A percentile compares a stretch with the other conserved stretches of the same genome.
Evolutionary conservation across 768 basidiomycete genomes (phyloP).

Genomic region (Pleurotus citrinopileatus): DNA sequence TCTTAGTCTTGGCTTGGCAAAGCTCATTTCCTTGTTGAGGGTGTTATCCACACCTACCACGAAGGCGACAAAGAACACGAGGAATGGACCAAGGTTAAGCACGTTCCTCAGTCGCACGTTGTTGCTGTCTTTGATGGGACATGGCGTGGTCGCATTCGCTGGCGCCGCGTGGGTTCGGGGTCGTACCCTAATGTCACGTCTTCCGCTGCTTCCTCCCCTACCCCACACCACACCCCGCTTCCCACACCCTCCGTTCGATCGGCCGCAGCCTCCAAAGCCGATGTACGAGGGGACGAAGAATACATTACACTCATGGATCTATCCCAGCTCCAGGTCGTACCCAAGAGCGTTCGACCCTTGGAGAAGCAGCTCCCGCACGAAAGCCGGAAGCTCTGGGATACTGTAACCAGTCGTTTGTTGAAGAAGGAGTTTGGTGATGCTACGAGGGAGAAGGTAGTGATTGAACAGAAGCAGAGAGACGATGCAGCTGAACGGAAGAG

Average conservation of each 20-base stretch:
- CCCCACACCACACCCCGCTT: constrained; percentile 43
- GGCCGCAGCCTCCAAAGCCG: constrained; percentile 41
- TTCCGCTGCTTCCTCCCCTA: constrained; percentile 45
- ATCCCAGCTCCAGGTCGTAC: constrained; percentile 62
- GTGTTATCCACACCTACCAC: constrained; percentile 82
- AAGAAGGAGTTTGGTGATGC: constrained; percentile 90
- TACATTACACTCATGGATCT: constrained; percentile 76
- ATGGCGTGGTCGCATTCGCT: constrained; percentile 83
- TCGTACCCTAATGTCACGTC: constrained; percentile 39
- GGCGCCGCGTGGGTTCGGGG: constrained; percentile 56
- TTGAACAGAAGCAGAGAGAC: constrained; percentile 94
- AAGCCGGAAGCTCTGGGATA: constrained; percentile 86
- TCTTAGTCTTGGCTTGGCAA: constrained; percentile 83
- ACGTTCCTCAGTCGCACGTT: constrained; percentile 76
- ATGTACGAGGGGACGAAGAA: constrained; percentile 46
- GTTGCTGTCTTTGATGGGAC: constrained; percentile 85
- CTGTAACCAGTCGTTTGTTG: constrained; percentile 69
- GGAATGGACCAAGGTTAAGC: constrained; percentile 84
- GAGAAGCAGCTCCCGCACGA: constrained; percentile 76
- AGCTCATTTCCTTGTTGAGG: constrained; percentile 82
- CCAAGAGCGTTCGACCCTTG: constrained; percentile 83
- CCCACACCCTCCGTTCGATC: constrained; percentile 31
- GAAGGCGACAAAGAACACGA: constrained; percentile 60
- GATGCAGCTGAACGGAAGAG: constrained; percentile 83
- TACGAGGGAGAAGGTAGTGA: constrained; percentile 84